Evolutionary conservation across 129 eudicot species (phyloP), one percentile per base, ranked within the genome.

Genomic region (Pulicaria dysenterica): DNA sequence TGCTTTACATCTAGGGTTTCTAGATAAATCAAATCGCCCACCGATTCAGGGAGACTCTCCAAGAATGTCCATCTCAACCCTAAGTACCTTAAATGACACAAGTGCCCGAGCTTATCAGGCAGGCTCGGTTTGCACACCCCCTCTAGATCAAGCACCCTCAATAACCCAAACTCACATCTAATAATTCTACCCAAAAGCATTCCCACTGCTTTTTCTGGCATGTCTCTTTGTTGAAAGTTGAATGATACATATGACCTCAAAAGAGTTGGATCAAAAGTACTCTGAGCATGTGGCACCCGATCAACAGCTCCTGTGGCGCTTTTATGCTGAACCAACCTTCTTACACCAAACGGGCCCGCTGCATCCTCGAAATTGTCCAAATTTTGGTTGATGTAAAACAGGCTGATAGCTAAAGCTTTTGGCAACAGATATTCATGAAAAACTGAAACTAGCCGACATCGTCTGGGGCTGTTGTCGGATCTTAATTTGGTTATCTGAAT

Each of bases 61-160:
- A 85, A 61, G 74, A 68, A 85, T 2, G 91, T 85, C 83, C 88
- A 64, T 60, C 88, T 76, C 36, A 88, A 65, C 45, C 95, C 91
- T 72, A 88, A 49, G 67, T 88, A 88, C 73, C 90, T 83, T 58
- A 88, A 70, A 36, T 77, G 85, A 73, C 78, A 69, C 63, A 88
- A 74, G 16, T 76, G 50, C 5, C 90, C 90, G 4, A 85, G 83
- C 12, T 84, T 75, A 3, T 85, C 82, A 15, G 95, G 91, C 73
- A 88, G 74, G 34, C 58, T 75, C 9, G 88, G 88, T 61, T 75
- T 83, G 79, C 68, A 63, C 14, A 85, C 86, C 6, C 88, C 83
- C 57, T 85, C 95, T 7, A 88, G 87, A 77, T 88, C 95, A 63
- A 88, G 88, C 79, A 85, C 91, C 81, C 91, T 76, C 40, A 88